Conservation (phyloP, 352 stramenopile genomes). For the Globisporangium paddicum region DNA sequence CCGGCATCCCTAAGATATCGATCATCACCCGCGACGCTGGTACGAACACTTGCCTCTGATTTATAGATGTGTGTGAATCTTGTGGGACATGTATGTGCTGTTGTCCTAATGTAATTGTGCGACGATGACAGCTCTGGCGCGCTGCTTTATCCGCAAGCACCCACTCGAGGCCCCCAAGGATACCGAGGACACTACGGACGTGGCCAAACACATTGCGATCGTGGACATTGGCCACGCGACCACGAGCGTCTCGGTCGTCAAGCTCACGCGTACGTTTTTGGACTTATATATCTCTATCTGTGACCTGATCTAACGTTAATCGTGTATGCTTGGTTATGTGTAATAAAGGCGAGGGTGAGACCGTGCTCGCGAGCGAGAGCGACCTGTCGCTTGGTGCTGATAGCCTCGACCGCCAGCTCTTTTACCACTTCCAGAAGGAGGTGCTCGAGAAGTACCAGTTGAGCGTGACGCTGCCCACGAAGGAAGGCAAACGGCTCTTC, state of each 20-base stretch:
- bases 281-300: too few species aligned
- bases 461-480: slow-evolving; percentile 52
- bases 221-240: slow-evolving; percentile 86
- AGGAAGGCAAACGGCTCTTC: slow-evolving; percentile 85
- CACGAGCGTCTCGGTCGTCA: slow-evolving; percentile 68
- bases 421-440: slow-evolving; percentile 74
- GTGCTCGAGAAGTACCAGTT: slow-evolving; percentile 52
- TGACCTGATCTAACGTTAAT: too few species aligned
- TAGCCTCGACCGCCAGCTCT: slow-evolving; percentile 73
- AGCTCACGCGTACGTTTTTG: slow-evolving; percentile 40
- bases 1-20: slow-evolving; percentile 45
- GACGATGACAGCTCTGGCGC: slow-evolving; percentile 20
- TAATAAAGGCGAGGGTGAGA: slow-evolving; percentile 36
- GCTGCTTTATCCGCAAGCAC: slow-evolving; percentile 84
- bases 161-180: slow-evolving; percentile 35
- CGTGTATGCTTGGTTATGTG: not conserved
- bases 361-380: slow-evolving; percentile 43
- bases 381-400: slow-evolving; percentile 62
- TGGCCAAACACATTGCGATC: slow-evolving; percentile 71
- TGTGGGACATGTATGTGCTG: not conserved
- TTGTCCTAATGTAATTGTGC: not conserved
- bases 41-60: not conserved
- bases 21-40: slow-evolving; percentile 45
- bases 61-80: not conserved
- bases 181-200: slow-evolving; percentile 14